A percentile compares a stretch with the other conserved stretches of the same genome.
phyloP scores from a whole-genome alignment of 2,329 filamentous ascomycete genomes.

The Xylariales sp. region DNA sequence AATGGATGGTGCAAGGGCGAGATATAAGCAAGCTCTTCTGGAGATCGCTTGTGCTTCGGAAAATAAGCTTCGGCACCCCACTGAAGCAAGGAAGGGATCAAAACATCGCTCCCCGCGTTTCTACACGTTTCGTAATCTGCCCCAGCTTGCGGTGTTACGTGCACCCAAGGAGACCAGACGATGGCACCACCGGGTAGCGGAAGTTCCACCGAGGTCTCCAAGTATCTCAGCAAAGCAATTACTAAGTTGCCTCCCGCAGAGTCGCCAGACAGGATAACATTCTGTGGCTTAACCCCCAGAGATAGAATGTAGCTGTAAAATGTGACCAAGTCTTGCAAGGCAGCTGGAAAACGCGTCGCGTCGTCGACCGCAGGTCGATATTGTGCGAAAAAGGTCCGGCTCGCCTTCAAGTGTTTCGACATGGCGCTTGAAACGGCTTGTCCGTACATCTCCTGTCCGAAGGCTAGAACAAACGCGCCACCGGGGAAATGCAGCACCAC shows the following conservation, averaged over 20 bases:
- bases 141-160: conserved; percentile 34
- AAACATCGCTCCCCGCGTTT: conserved; percentile 18
- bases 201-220: conserved; percentile 27
- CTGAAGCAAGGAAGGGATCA: conserved; percentile 20
- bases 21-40: conserved; percentile 36
- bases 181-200: conserved; percentile 33
- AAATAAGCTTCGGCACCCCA: conserved; percentile 36
- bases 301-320: conserved; percentile 37
- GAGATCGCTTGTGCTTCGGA: conserved; percentile 14
- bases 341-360: conserved; percentile 38
- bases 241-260: conserved; percentile 34
- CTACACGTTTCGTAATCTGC: conserved; percentile 12
- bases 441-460: conserved; percentile 28
- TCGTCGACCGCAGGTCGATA: conserved; percentile 35
- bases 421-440: conserved; percentile 23
- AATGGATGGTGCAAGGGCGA: conserved; percentile 37
- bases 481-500: conserved; percentile 41
- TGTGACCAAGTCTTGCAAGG: conserved; percentile 40
- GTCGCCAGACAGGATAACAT: conserved; percentile 24
- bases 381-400: conserved; percentile 36
- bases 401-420: conserved; percentile 27
- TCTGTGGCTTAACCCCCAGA: conserved; percentile 27
- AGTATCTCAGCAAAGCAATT: conserved; percentile 28
- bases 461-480: conserved; percentile 42
- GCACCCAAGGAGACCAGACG: conserved; percentile 39